Conservation (phyloP, 1,284 basidiomycete genomes). For the Cryptococcus floricola region DNA sequence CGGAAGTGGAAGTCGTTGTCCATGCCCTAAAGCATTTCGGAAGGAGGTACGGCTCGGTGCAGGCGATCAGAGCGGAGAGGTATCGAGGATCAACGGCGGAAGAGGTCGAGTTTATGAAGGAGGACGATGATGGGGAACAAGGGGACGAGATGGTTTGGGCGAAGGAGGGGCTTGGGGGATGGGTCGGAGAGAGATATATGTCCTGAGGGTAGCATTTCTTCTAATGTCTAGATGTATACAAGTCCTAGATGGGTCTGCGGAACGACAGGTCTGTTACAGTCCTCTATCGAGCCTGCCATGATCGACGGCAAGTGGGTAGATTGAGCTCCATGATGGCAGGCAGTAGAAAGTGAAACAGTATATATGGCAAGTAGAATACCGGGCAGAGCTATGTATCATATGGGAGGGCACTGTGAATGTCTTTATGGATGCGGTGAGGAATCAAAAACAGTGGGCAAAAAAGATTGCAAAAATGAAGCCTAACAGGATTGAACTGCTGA, state of each 20-base stretch:
- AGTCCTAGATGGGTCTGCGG: too few species aligned
- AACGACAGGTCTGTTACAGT: too few species aligned
- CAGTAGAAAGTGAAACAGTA: too few species aligned
- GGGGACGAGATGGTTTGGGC: not conserved
- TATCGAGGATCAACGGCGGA: conserved; percentile 20
- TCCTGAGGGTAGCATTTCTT: not conserved
- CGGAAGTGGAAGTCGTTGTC: conserved; percentile 30
- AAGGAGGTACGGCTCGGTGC: conserved; percentile 23
- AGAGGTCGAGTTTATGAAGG: conserved; percentile 25
- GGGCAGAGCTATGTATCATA: too few species aligned
- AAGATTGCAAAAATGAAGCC: not conserved
- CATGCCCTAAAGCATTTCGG: conserved; percentile 28
- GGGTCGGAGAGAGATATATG: not conserved
- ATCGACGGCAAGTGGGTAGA: too few species aligned
- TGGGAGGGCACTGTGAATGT: not conserved
- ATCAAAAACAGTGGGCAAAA: not conserved
- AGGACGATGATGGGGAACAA: conserved; percentile 10
- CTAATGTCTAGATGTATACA: not conserved
- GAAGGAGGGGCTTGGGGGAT: conserved; percentile 2
- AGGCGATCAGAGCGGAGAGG: conserved; percentile 26
- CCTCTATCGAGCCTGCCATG: too few species aligned
- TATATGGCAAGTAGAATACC: too few species aligned
- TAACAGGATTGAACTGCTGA: not conserved
- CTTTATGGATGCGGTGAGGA: not conserved
- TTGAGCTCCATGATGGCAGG: too few species aligned